Base-by-base conservation (phyloP, 176 grass and related monocot species). In the Hordeum marinum region DNA sequence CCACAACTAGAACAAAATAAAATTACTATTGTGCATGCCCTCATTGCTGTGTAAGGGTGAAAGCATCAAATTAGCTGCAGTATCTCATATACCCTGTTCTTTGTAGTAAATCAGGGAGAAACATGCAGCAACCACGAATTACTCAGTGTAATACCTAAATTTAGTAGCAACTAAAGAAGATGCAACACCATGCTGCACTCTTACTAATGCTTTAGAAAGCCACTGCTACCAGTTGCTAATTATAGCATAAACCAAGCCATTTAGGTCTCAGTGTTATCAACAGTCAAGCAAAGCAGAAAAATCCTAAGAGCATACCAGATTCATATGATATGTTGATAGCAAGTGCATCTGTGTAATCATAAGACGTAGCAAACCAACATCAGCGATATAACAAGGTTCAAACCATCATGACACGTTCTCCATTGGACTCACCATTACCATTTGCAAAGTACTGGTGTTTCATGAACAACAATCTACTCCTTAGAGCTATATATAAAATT, bases 321-420 rank as follows among this genome's bases (percentile, higher is more conserved):
- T n/a, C 77, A 45, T 21, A 74, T 55, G 43, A 9, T 43, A 65
- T 41, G 42, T 82, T 24, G 7, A 78, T 34, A 45, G 37, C 24
- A 90, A 24, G 60, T 77, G 18, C 50, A 81, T 48, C 14, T 48
- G 8, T 85, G 29, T 34, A 86, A 82, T 45, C 46, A 58, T 23
- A 73, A 17, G 25, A 86, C 39, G 74, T 11, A 36, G 31, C 10
- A 12, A 79, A 72, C 26, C 27, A 86, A 66, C 35, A 66, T 25
- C 80, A 80, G 72, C 21, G 68, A 80, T 67, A 75, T 13, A 87
- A 74, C 73, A 72, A 73, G 72, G 73, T 63, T 78, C 42, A 27
- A 25, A 42, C 14, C 41, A 41, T 24, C 15, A 41, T 24, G 40
- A 57, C 46, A 43, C 4, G 32, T 18, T 31, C 23, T 17, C 14